These are phyloP conservation scores for Crucibulum laeve DNA, from an alignment of 768 basidiomycete species.

Conservation along the genomic window DNA sequence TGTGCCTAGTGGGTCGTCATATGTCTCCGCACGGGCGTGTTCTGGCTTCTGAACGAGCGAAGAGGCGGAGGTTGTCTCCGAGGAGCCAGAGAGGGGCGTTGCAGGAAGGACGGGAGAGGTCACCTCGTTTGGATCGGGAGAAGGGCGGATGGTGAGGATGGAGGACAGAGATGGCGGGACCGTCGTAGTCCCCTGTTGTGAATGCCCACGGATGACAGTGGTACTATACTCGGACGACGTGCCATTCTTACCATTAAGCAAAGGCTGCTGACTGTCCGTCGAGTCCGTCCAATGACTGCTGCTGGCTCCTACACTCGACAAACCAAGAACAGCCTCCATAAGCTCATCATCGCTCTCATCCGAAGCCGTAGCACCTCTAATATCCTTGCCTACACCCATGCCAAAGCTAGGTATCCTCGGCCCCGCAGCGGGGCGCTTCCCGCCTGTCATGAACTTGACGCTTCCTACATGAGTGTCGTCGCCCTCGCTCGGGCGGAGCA, in stretches of 20 bases:
- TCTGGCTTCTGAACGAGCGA: slow-evolving; percentile 7
- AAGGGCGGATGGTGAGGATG: slow-evolving; percentile 65
- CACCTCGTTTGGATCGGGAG: slow-evolving; percentile 43
- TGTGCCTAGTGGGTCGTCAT: slow-evolving; percentile 33
- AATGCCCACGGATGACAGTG: slow-evolving; percentile 55
- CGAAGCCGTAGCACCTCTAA: slow-evolving; percentile 37
- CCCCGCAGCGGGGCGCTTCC: slow-evolving; percentile 49
- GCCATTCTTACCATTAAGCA: slow-evolving; percentile 35
- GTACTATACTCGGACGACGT: slow-evolving; percentile 63
- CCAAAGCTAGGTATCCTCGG: slow-evolving; percentile 90
- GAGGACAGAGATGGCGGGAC: slow-evolving; percentile 60
- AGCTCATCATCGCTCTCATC: slow-evolving; percentile 72
- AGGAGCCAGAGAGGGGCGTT: slow-evolving; percentile 15
- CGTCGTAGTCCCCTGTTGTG: slow-evolving; percentile 30
- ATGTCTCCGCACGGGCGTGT: slow-evolving; percentile 14
- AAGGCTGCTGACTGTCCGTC: slow-evolving; percentile 46
- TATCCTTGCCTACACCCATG: slow-evolving; percentile 60
- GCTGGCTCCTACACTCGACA: slow-evolving; percentile 47
- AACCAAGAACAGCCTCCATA: slow-evolving; percentile 50
- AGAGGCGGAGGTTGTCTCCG: slow-evolving; percentile 17
- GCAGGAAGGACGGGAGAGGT: slow-evolving; percentile 37
- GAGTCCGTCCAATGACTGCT: slow-evolving; percentile 43
- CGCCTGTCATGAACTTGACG: slow-evolving; percentile 74
- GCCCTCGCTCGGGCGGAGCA: slow-evolving; percentile 57
- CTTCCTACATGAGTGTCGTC: slow-evolving; percentile 81